A percentile compares a stretch with the other conserved stretches of the same genome.
Evolutionary conservation across 805 yeast species (phyloP).

Genomic region (Candida vaughaniae): DNA sequence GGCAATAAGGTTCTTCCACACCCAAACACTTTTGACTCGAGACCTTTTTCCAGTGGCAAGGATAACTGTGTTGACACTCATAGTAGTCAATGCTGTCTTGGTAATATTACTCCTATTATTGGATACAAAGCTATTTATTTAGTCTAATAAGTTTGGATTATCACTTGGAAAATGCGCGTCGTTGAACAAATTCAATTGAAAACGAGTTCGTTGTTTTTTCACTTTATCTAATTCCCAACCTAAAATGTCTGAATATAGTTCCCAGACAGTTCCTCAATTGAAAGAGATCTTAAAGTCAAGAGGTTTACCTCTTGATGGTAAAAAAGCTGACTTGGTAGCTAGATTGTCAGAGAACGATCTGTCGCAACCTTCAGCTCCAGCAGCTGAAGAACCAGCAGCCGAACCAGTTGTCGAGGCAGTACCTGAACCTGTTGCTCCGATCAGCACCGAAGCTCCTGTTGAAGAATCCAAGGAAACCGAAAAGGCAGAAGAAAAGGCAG

Average conservation of each 20-base stretch:
- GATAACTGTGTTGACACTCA: conserved; percentile 16
- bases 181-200: conserved; percentile 5
- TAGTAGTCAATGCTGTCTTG: conserved; percentile 19
- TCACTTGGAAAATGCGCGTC: no score
- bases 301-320: conserved; percentile 70
- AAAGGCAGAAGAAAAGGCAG: conserved; percentile 15
- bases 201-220: no score
- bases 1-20: conserved; percentile 22
- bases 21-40: conserved; percentile 21
- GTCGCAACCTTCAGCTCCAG: conserved; percentile 18
- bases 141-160: not conserved
- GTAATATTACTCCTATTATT: conserved; percentile 19
- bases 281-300: conserved; percentile 71
- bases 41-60: conserved; percentile 26
- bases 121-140: conserved; percentile 14
- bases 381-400: conserved; percentile 13
- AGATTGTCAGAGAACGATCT: conserved; percentile 61
- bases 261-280: conserved; percentile 80
- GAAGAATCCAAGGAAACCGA: conserved; percentile 9
- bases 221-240: no score
- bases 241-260: conserved; percentile 57
- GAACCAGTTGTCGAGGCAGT: conserved; percentile 8
- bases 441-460: conserved; percentile 13
- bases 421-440: conserved; percentile 49
- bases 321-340: conserved; percentile 73